Base-by-base conservation (phyloP, 1,284 basidiomycete species). In the Inonotus hispidus region DNA sequence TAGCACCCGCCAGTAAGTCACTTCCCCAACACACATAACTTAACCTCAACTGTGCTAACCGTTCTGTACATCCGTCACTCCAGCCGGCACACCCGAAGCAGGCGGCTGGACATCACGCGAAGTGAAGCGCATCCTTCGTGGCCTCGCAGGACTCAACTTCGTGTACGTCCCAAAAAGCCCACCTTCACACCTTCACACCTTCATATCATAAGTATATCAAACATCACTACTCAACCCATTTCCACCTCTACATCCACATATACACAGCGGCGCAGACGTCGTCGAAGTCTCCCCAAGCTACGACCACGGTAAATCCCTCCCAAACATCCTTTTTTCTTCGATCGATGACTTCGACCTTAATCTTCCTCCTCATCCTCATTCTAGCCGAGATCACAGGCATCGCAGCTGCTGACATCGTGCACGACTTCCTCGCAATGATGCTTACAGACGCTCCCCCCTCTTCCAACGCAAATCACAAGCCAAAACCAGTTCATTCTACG, bases 201-300 rank as follows among this genome's bases (percentile, higher is more conserved):
- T n/a, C 11, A 25, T 32, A 32, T 32, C 32, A n/a, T n/a, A n/a
- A n/a, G 6, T 38, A 38, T 16, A 39, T 16, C 38, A 39, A 25
- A 25, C 41, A 29, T 27, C 47, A 27, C 14, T 29, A 45, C 55
- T 35, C 43, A 60, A 46, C 19, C 16, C 16, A 56, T 50, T 38
- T 61, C 21, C 54, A 10, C 41, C 7, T 38, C 14, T 56, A 23
- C 53, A 45, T 41, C 54, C 10, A 16, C 21, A 1, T 7, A 47
- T 50, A 52, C 56, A 53, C 68, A 87, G 85, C 43, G 85, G 88
- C 50, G 85, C 84, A 1, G 88, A 90, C 69, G 75, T 92, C 54
- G 90, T 92, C 21, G 90, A 92, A 72, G 89, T 92, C n/a, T 76
- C 89, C 2, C 89, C 90, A 25, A 83, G 87, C n/a, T 92, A 90